Evolutionary conservation across 1,284 basidiomycete genomes (phyloP).

Genomic region (Pseudomicrostroma phylloplanum): DNA sequence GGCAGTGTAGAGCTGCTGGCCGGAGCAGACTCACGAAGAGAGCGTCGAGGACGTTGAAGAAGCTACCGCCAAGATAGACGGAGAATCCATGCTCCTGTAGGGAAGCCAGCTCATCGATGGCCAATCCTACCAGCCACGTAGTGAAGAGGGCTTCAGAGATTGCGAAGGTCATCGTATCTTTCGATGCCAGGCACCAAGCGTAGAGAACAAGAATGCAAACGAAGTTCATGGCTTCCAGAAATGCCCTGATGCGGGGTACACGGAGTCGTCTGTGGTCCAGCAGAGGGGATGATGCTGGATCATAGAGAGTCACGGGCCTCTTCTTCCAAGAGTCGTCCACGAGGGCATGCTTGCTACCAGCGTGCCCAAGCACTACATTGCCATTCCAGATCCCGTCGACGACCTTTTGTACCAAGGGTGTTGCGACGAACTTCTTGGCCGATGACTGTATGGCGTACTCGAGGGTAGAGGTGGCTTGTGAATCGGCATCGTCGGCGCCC

Average conservation of each 20-base stretch:
- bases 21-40: neutral
- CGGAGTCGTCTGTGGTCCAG: constrained; percentile 91
- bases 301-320: constrained; percentile 84
- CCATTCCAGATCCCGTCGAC: constrained; percentile 43
- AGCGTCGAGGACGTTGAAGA: constrained; percentile 38
- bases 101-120: constrained; percentile 81
- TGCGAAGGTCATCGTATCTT: constrained; percentile 31
- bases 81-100: constrained; percentile 88
- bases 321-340: constrained; percentile 75
- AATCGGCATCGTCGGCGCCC: neutral
- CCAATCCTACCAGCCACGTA: constrained; percentile 60
- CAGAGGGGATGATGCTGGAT: constrained; percentile 82
- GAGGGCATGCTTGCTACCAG: constrained; percentile 28
- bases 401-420: constrained; percentile 38
- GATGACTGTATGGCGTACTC: constrained; percentile 40
- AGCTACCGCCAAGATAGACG: constrained; percentile 56
- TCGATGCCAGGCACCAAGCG: constrained; percentile 45
- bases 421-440: constrained; percentile 41
- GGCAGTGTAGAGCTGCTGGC: no score
- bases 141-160: constrained; percentile 31
- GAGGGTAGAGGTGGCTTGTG: constrained; percentile 30
- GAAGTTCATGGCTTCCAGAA: constrained; percentile 78
- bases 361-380: constrained; percentile 31
- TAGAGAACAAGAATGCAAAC: constrained; percentile 38
- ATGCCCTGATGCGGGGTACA: constrained; percentile 80